Evolutionary conservation across 2,329 filamentous ascomycete genomes (phyloP), one percentile per base, ranked within the genome.

Genomic region (Colletotrichum incanum): DNA sequence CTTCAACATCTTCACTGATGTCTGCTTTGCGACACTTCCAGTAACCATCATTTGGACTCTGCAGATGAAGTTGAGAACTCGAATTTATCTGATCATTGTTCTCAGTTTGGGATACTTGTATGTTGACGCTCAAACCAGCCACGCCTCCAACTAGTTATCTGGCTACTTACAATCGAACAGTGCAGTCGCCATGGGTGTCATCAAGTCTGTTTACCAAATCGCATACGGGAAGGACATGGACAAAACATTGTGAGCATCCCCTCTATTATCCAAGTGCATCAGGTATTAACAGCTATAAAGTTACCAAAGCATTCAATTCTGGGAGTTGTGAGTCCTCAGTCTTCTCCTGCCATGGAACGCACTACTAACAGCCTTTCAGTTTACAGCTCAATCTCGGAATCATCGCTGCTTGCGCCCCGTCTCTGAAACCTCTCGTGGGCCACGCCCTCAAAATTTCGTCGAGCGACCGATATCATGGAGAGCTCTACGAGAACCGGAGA

Each of bases 1-100:
- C 31, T 64, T 50, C 49, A 64, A 50, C 31, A 64, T 54, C 31
- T 54, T 43, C 12, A 84, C 83, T n/a, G 84, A 85, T 63, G 77
- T 84, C 12, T 76, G 80, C n/a, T 83, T 85, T 49, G 83, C 83
- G 1, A 79, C 81, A 2, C 76, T 85, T 37, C 84, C 84, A 1
- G 77, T 84, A 2, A 80, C 82, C 8, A 79, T 86, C 68, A 82
- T 85, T 64, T 82, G 82, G 79, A 75, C 76, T 9, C 75, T 84
- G 23, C 80, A 84, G 67, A 79, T 83, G 76, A 82, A 81, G 73
- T 74, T 75, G 28, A 77, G 78, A 20, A 79, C 79, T 2, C 78
- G 80, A 26, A 34, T 85, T 0, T 84, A 84, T 28, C 75, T 86
- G 20, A 79, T 84, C 31, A 77, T 74, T 1, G 81, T 64, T 11